Evolutionary conservation across 1,284 basidiomycete genomes (phyloP).

Genomic region (Meira miltonrushii): DNA sequence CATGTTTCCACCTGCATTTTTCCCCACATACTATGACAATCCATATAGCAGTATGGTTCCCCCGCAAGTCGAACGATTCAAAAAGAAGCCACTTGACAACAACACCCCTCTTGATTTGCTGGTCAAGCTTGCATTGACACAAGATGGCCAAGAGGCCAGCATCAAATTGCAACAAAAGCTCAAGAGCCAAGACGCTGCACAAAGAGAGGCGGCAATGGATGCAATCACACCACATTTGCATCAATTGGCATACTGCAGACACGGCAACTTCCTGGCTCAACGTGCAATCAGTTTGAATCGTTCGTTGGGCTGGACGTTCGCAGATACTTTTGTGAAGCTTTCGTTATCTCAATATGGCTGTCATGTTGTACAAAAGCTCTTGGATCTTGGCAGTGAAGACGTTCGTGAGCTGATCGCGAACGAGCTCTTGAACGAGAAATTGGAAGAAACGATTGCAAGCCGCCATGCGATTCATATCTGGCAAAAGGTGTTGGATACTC

Average conservation of each 20-base stretch:
- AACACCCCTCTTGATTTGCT: conserved; percentile 1
- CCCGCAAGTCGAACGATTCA: too few relatives aligned
- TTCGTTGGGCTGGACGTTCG: conserved; percentile 23
- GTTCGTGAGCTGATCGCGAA: conserved; percentile 23
- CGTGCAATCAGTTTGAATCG: conserved; percentile 27
- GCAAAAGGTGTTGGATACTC: conserved; percentile 23
- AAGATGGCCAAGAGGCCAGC: conserved; percentile 34
- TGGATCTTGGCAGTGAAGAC: conserved; percentile 29
- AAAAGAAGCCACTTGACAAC: too few relatives aligned
- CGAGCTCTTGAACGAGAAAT: conserved; percentile 33
- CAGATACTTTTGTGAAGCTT: conserved; percentile 30
- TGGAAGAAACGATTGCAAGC: conserved; percentile 36
- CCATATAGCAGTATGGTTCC: too few relatives aligned
- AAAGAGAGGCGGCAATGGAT: conserved; percentile 23
- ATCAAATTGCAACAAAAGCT: conserved; percentile 43
- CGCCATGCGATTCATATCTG: conserved; percentile 41
- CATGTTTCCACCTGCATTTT: too few relatives aligned
- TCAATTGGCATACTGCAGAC: conserved; percentile 30
- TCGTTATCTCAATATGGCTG: conserved; percentile 41
- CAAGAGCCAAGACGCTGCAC: conserved; percentile 22
- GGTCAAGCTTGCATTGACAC: conserved; percentile 14
- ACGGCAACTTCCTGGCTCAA: conserved; percentile 47
- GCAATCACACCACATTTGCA: conserved; percentile 27
- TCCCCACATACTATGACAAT: too few relatives aligned
- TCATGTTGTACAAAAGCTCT: conserved; percentile 36